A percentile compares a stretch with the other conserved stretches of the same genome.
These are phyloP conservation scores for Termitomyces heimii DNA, from an alignment of 768 basidiomycete genomes.

Conservation along the genomic window DNA sequence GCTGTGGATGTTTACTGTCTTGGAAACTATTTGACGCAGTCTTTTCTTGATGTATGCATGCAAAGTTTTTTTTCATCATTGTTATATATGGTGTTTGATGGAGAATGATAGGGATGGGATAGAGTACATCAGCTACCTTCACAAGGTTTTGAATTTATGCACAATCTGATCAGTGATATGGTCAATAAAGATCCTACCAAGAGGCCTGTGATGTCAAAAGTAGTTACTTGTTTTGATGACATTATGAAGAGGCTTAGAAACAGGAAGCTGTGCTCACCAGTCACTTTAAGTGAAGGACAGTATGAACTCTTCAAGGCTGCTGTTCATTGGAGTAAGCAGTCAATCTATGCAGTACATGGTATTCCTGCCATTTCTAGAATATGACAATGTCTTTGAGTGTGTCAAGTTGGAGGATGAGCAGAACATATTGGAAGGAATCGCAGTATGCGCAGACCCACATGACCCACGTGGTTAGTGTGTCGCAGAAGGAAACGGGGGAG, in stretches of 20 bases:
- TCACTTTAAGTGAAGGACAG: neutral
- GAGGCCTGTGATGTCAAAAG: conserved; percentile 27
- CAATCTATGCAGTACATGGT: too few species aligned
- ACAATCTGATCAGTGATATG: conserved; percentile 13
- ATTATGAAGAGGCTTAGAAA: conserved; percentile 14
- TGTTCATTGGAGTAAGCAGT: too few species aligned
- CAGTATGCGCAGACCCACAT: too few species aligned
- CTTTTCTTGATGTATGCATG: conserved; percentile 13
- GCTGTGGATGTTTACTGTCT: too few species aligned
- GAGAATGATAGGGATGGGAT: neutral
- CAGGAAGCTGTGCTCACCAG: conserved; percentile 24
- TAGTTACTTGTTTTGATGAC: conserved; percentile 17
- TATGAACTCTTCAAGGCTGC: neutral
- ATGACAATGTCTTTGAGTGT: too few species aligned
- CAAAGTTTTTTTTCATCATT: neutral
- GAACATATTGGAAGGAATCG: too few species aligned
- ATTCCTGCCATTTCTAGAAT: too few species aligned
- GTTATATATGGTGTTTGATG: neutral
- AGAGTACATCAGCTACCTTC: neutral
- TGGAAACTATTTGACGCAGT: conserved; percentile 24
- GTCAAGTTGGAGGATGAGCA: too few species aligned
- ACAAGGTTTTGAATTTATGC: conserved; percentile 17
- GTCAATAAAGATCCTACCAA: conserved; percentile 20
- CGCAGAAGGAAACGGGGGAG: too few species aligned
- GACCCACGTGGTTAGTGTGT: too few species aligned